Base-by-base conservation (phyloP, 148 eudicot species). In the Camellia lanceoleosa region DNA sequence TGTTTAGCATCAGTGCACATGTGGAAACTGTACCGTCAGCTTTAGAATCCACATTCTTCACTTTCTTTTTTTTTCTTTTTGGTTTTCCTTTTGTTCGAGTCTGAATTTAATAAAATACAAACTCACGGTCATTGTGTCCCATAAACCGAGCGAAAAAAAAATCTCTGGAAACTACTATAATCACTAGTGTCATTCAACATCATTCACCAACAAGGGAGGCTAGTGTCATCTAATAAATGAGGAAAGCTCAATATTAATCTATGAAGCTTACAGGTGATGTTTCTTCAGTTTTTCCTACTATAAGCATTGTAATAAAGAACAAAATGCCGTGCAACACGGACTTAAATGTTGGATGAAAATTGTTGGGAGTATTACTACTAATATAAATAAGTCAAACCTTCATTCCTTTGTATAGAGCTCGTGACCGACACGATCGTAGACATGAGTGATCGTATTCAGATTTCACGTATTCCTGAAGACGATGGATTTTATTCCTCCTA, bases 381-480 rank as follows among this genome's bases (percentile, higher is more conserved):
- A 30, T 23, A 46, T 70, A 78, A 65, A 75, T 42, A 44, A 49
- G 67, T 59, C 80, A 78, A 77, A 93, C 97, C 97, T 93, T 93
- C 95, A 93, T 93, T 80, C 97, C 97, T 89, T 93, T 91, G 88
- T 93, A 91, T 72, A 93, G 80, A 78, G 97, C 97, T 68, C 97
- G 88, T 79, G 95, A 91, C 75, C 97, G 86, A 79, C 97, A 93
- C 64, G 97, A 93, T 68, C 92, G 90, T 20, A 93, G 89, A 81
- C 97, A 93, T 55, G 95, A 93, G 81, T 93, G 97, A 78, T 93
- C 97, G 75, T 93, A 93, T 78, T 91, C 91, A 81, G 95, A 93
- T 83, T 91, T 91, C 73, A 93, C 97, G 70, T 84, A 93, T 71
- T 91, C 95, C 88, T 93, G 93, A 80, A 93, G 95, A 54, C 90